A percentile compares a stretch with the other conserved stretches of the same genome.
Conservation (phyloP, 768 basidiomycete species). For the Gautieria morchelliformis region DNA sequence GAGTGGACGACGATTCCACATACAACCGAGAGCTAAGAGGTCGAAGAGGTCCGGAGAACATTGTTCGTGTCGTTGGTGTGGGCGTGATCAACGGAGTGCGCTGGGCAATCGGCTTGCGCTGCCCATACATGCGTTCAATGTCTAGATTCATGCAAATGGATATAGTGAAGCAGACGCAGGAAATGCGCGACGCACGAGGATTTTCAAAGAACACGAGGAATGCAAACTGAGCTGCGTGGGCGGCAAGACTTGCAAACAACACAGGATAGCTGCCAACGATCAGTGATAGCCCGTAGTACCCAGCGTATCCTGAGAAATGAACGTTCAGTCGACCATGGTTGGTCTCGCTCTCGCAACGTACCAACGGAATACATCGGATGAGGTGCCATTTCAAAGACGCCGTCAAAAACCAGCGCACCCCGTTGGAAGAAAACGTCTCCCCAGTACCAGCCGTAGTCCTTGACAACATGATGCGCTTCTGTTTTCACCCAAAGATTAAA, state of each 20-base stretch:
- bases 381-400: constrained; percentile 90
- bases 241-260: constrained; percentile 86
- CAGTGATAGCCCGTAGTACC: constrained; percentile 92
- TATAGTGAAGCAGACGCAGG: neutral
- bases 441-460: constrained; percentile 99
- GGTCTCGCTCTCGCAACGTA: constrained; percentile 15
- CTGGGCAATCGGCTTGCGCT: constrained; percentile 81
- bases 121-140: constrained; percentile 89
- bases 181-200: constrained; percentile 58
- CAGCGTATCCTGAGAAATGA: constrained; percentile 64
- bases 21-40: neutral
- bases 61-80: constrained; percentile 9
- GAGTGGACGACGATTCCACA: constrained; percentile 19
- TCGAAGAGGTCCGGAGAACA: neutral
- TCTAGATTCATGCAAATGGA: constrained; percentile 36
- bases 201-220: constrained; percentile 96
- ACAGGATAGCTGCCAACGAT: constrained; percentile 85
- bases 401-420: constrained; percentile 92
- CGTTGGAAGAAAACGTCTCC: constrained; percentile 89
- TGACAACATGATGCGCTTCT: constrained; percentile 94
- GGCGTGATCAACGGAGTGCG: constrained; percentile 52
- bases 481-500: constrained; percentile 99
- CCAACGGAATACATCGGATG: constrained; percentile 96
- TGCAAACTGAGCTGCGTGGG: constrained; percentile 92
- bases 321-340: neutral